Percentiles rank a stretch among this genome's conserved stretches.
Conservation (phyloP, 1,284 basidiomycete genomes). For the Naganishia sp. region DNA sequence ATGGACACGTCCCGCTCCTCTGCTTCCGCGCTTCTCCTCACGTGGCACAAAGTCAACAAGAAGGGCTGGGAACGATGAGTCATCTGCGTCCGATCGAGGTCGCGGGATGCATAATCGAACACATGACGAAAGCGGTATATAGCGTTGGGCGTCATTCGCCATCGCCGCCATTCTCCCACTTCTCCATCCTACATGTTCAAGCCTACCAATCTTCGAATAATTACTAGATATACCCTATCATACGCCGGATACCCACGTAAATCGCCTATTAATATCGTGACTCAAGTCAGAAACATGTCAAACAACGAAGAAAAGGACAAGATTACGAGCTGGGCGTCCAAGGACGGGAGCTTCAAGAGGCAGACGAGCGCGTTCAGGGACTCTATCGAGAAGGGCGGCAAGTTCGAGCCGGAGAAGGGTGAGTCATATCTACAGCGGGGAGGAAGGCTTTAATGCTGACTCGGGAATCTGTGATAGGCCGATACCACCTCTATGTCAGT, state of each 20-base stretch:
- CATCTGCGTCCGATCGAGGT: neutral
- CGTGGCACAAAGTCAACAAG: slow-evolving; percentile 24
- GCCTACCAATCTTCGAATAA: too few species aligned
- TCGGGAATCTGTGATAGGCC: slow-evolving; percentile 44
- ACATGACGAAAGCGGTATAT: slow-evolving; percentile 1
- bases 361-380: slow-evolving; percentile 72
- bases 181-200: too few species aligned
- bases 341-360: slow-evolving; percentile 83
- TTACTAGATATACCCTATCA: too few species aligned
- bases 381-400: slow-evolving; percentile 67
- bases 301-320: slow-evolving; percentile 6
- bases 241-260: neutral
- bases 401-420: slow-evolving; percentile 81
- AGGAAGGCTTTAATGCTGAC: neutral
- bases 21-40: neutral
- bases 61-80: neutral
- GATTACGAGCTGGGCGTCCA: slow-evolving; percentile 61
- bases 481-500: slow-evolving; percentile 87
- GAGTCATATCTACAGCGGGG: slow-evolving; percentile 39
- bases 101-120: neutral
- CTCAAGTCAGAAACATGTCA: slow-evolving; percentile 8
- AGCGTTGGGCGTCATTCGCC: neutral
- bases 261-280: neutral
- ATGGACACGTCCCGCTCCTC: neutral
- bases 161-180: too few species aligned